Evolutionary conservation across 2,329 filamentous ascomycete species (phyloP), one percentile per base, ranked within the genome.

Genomic region (Aspergillus hortae): DNA sequence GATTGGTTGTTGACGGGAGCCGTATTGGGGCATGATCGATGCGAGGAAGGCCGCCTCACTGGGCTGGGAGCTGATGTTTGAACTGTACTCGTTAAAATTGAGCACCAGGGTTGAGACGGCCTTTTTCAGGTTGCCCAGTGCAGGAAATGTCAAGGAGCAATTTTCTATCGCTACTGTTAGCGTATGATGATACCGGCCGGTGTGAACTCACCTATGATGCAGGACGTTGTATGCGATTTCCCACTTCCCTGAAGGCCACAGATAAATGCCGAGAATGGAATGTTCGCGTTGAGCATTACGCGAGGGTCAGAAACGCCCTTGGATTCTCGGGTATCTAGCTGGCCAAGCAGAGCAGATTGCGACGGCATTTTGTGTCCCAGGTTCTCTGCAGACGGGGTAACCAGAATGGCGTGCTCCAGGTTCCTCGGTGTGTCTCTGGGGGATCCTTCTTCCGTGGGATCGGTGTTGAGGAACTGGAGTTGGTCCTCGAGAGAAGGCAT

Each of bases 201-300:
- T 19, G 2, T 19, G 19, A 19, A 19, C 33, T 21, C 46, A 57
- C 56, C 53, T 0, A 86, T 69, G 44, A 87, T 69, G 58, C 78
- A 83, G 0, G 80, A 78, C 2, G 84, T 69, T 0, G 82, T 85
- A 52, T 86, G 80, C 17, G 77, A 81, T 59, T 86, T 86, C 0
- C 84, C 84, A 40, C 77, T 80, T 0, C 83, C 84, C 59, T 86
- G 83, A 1, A 79, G 79, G 1, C 84, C 84, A 53, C 84, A 87
- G 17, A 87, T 80, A 61, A 86, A 86, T 0, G 77, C 72, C 0
- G 81, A 84, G 56, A 76, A 82, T 0, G 83, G 83, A 0, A 58
- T 43, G 32, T 58, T 58, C 3, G 56, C 52, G 27, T 58, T 58
- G 2, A 58, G 51, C 46, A 56, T 46, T 9, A 58, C 49, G 14